phyloP scores from a whole-genome alignment of 2,329 filamentous ascomycete genomes.

The Neofusicoccum laricinum region DNA sequence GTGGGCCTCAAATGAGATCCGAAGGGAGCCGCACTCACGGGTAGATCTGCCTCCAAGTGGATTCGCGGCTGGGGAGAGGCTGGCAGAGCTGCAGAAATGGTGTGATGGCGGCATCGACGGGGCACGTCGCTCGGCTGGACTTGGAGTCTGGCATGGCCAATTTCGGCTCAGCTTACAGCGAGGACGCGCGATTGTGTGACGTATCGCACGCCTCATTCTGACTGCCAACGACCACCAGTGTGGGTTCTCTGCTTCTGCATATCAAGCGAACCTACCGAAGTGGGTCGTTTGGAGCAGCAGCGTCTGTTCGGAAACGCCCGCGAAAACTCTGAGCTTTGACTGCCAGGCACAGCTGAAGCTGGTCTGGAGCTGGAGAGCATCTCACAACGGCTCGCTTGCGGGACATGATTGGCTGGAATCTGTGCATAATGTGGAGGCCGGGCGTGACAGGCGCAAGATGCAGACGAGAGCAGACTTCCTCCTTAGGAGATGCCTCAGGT shows the following conservation, averaged over 20 bases:
- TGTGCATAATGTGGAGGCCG: neutral
- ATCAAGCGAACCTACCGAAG: too few relatives aligned
- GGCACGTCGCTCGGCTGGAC: neutral
- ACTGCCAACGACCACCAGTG: neutral
- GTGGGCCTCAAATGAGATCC: neutral
- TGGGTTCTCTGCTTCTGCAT: neutral
- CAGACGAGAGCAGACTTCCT: neutral
- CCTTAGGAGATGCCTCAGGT: too few relatives aligned
- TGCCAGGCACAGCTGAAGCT: neutral
- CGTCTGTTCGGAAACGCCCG: neutral
- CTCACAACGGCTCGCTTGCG: neutral
- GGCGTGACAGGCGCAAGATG: neutral
- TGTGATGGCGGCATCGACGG: neutral
- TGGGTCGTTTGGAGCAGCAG: neutral
- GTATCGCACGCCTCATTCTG: conserved; percentile 5
- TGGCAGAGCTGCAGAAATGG: conserved; percentile 9
- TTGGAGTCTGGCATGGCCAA: neutral
- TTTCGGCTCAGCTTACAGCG: conserved; percentile 10
- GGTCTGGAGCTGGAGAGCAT: neutral
- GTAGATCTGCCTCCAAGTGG: neutral
- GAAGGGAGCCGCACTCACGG: neutral
- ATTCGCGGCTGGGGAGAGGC: neutral
- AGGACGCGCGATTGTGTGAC: conserved; percentile 5
- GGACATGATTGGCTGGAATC: too few relatives aligned
- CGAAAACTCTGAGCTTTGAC: neutral